Percentiles rank a stretch among this genome's conserved stretches.
These are phyloP conservation scores for Colletotrichum gloeosporioides DNA, from an alignment of 2,329 filamentous ascomycete species.

Conservation along the genomic window DNA sequence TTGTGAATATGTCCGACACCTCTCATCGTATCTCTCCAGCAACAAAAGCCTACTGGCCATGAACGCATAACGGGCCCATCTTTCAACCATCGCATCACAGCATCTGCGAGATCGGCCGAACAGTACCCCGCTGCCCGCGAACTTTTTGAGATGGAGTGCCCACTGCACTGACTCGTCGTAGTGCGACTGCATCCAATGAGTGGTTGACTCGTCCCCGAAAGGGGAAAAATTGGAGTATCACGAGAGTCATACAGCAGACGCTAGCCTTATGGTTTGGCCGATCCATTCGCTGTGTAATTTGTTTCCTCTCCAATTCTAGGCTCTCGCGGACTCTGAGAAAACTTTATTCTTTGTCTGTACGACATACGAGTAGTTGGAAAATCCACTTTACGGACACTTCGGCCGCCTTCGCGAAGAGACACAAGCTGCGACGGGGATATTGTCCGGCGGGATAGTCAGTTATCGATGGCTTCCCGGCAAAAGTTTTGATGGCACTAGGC, in stretches of 20 bases:
- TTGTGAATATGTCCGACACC: accelerated
- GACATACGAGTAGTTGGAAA: not conserved
- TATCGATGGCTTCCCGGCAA: not conserved
- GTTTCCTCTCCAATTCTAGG: not conserved
- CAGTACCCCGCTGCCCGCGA: too few species aligned
- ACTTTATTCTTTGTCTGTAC: not conserved
- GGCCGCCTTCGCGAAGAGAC: not conserved
- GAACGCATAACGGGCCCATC: not conserved
- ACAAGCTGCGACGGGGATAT: accelerated
- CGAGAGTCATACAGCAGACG: not conserved
- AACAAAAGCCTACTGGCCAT: accelerated
- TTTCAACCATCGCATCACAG: not conserved
- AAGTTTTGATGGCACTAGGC: not conserved
- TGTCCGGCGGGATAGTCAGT: not conserved
- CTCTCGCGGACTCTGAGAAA: not conserved
- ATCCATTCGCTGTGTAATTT: not conserved
- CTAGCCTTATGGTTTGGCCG: not conserved
- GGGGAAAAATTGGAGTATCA: not conserved
- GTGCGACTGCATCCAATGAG: not conserved
- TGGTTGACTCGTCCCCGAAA: not conserved
- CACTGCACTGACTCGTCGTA: not conserved
- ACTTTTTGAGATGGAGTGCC: not conserved
- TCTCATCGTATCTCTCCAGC: too few species aligned
- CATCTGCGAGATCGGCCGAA: not conserved
- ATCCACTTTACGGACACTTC: not conserved